Evolutionary conservation across 2,329 filamentous ascomycete species (phyloP).

Genomic region (Polychaeton citri): DNA sequence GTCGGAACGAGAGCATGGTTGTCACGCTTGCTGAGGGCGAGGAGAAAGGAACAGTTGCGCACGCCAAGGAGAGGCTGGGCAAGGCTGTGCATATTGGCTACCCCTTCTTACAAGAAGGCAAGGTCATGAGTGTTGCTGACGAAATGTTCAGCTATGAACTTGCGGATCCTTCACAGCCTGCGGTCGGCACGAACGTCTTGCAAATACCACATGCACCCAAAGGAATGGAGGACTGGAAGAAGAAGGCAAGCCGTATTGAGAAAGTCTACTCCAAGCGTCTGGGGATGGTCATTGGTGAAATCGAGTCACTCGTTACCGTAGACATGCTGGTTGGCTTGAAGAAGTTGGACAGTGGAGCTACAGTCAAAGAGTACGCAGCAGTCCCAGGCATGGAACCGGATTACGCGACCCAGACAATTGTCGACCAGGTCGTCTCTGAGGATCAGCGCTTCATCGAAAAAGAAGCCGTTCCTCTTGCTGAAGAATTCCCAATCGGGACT

Average conservation of each 20-base stretch:
- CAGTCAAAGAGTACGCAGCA: slow-evolving; percentile 81
- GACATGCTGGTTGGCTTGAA: slow-evolving; percentile 84
- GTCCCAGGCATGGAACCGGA: slow-evolving; percentile 77
- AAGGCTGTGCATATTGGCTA: slow-evolving; percentile 84
- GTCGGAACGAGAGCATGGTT: slow-evolving; percentile 91
- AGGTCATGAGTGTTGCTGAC: slow-evolving; percentile 77
- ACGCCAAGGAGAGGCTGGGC: slow-evolving; percentile 68
- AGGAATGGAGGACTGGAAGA: slow-evolving; percentile 72
- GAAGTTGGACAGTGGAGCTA: slow-evolving; percentile 82
- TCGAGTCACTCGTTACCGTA: slow-evolving; percentile 83
- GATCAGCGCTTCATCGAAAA: slow-evolving; percentile 90
- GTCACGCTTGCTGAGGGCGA: slow-evolving; percentile 70
- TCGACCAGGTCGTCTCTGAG: slow-evolving; percentile 79
- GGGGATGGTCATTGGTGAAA: slow-evolving; percentile 70
- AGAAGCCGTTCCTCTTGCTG: slow-evolving; percentile 71
- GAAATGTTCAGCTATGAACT: slow-evolving; percentile 83
- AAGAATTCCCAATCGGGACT: slow-evolving; percentile 77
- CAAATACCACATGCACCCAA: slow-evolving; percentile 57
- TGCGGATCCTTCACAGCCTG: slow-evolving; percentile 35
- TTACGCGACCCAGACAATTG: slow-evolving; percentile 81
- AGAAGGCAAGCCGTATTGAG: slow-evolving; percentile 73
- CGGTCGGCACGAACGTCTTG: slow-evolving; percentile 39
- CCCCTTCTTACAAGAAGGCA: slow-evolving; percentile 88
- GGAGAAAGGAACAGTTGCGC: slow-evolving; percentile 52
- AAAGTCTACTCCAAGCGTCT: slow-evolving; percentile 80